Conservation (phyloP, 2,329 filamentous ascomycete genomes). For the Hypoxylon sp. region DNA sequence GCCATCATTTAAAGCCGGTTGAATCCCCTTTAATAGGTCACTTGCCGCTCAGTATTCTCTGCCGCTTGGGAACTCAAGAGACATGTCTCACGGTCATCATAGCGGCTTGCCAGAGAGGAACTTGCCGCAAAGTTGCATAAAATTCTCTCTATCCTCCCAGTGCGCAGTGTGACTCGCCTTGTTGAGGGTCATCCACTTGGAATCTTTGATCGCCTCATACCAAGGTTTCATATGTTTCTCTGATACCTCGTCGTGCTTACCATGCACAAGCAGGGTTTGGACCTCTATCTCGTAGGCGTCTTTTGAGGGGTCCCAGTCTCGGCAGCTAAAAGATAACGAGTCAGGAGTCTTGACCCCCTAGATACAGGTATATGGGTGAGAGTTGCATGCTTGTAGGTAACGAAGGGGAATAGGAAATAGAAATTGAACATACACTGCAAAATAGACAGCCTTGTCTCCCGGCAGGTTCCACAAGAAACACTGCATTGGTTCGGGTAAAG, state of each 20-base stretch:
- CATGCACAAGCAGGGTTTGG: constrained; percentile 31
- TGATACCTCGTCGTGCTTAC: constrained; percentile 44
- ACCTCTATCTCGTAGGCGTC: constrained; percentile 42
- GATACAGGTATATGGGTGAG: neutral
- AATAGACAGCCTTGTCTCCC: constrained; percentile 41
- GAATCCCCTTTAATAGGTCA: too few species aligned
- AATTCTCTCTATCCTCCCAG: constrained; percentile 45
- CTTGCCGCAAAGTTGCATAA: constrained; percentile 43
- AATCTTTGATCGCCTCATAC: constrained; percentile 44
- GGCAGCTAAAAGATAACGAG: constrained; percentile 42
- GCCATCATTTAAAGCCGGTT: too few species aligned
- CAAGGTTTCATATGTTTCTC: constrained; percentile 45
- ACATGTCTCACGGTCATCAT: too few species aligned
- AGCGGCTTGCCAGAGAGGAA: too few species aligned
- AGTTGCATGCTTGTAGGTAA: too few species aligned
- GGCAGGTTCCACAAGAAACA: constrained; percentile 36
- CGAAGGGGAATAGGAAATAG: neutral
- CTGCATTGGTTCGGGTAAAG: constrained; percentile 38
- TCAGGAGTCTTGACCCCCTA: constrained; percentile 46
- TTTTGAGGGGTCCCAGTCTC: constrained; percentile 46
- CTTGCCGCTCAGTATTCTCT: too few species aligned
- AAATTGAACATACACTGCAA: constrained; percentile 42
- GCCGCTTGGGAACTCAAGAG: too few species aligned
- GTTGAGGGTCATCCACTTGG: constrained; percentile 47
- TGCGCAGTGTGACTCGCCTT: constrained; percentile 42